Conservation (phyloP, 73 alveolate genomes). For the Tetrahymena malaccensis region DNA sequence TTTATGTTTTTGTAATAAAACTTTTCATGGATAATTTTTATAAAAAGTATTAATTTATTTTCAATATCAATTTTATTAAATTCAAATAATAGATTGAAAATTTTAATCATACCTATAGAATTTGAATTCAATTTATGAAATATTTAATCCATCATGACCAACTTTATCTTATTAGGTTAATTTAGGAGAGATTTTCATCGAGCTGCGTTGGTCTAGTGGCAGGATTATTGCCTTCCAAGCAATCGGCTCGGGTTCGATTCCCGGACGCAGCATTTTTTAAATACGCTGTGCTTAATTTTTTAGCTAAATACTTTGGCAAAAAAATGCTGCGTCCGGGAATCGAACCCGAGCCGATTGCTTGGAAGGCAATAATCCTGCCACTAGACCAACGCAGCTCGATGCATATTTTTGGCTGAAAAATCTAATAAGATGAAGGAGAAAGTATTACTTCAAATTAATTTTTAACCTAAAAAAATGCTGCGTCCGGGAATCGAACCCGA, state of each 20-base stretch:
- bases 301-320: no score
- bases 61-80: no score
- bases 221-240: conserved; percentile 1
- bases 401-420: neutral
- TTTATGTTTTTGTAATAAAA: no score
- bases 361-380: neutral
- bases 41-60: no score
- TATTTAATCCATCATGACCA: no score
- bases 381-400: neutral
- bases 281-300: neutral
- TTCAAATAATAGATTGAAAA: no score
- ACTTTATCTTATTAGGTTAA: neutral
- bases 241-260: conserved; percentile 3
- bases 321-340: neutral
- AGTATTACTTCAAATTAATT: no score
- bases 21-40: no score
- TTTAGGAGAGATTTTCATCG: neutral
- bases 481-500: neutral
- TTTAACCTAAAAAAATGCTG: neutral
- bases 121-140: no score
- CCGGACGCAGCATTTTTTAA: neutral
- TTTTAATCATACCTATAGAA: no score
- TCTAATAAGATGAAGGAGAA: no score
- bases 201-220: conserved; percentile 4
- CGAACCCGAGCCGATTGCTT: neutral